Evolutionary conservation across 2,329 filamentous ascomycete genomes (phyloP).

Genomic region (Tricladium varicosporioides): DNA sequence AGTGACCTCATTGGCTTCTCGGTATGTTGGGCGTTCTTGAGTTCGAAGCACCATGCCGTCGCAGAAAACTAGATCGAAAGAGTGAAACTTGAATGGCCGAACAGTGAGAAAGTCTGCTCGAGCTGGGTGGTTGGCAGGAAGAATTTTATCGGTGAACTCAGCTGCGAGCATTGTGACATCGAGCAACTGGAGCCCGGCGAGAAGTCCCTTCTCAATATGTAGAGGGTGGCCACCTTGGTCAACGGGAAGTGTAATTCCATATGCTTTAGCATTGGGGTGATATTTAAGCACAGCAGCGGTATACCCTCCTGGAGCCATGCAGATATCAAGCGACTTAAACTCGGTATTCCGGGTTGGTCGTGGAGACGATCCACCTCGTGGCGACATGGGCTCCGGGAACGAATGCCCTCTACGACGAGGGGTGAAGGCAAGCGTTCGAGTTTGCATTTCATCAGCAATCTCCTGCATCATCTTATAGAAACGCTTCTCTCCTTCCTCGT

Average conservation of each 20-base stretch:
- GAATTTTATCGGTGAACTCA: constrained; percentile 16
- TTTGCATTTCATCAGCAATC: constrained; percentile 44
- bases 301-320: constrained; percentile 22
- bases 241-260: constrained; percentile 19
- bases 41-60: constrained; percentile 28
- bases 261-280: constrained; percentile 5
- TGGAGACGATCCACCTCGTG: not conserved
- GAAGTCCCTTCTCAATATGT: constrained; percentile 5
- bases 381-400: not conserved
- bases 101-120: constrained; percentile 12
- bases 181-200: constrained; percentile 7
- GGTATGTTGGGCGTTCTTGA: constrained; percentile 22
- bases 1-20: constrained; percentile 16
- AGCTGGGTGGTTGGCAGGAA: constrained; percentile 19
- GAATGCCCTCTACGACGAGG: not conserved
- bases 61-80: constrained; percentile 29
- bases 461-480: constrained; percentile 44
- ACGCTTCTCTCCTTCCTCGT: constrained; percentile 14
- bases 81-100: constrained; percentile 21
- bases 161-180: constrained; percentile 24
- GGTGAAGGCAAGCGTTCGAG: constrained; percentile 11
- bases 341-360: not conserved
- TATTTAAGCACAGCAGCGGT: constrained; percentile 8
- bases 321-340: constrained; percentile 28
- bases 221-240: constrained; percentile 25